Base-by-base conservation (phyloP, 2,329 filamentous ascomycete species). In the Aspergillus phoenicis region DNA sequence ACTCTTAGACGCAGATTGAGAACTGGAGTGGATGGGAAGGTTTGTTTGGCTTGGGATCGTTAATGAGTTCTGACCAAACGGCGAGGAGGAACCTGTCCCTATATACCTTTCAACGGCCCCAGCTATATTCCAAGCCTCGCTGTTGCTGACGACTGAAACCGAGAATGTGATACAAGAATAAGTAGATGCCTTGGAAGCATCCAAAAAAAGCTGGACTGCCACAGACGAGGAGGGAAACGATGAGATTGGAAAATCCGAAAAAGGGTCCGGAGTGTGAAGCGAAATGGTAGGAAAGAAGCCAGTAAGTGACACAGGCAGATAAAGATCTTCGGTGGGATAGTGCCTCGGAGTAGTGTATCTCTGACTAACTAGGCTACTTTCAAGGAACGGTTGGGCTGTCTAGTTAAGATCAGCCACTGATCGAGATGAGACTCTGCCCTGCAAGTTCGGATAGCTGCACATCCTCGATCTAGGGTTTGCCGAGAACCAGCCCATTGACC, bases 321-420 rank as follows among this genome's bases (percentile, higher is more conserved):
- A 41, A 61, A 60, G 66, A 68, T 68, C 65, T 61, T 66, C 64
- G 49, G 41, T 28, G 51, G 49, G 38, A 57, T 45, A 59, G 59
- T 47, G 51, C 54, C 60, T 62, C 52, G 47, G 45, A 62, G 53
- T 22, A 52, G 17, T 15, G 36, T 39, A 38, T 52, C 38, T 30
- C 24, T 52, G 36, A 53, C 59, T 60, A 54, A 47, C 48, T 57
- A 53, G 52, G 38, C 33, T n/a, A 45, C 30, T 59, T 48, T 17
- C 54, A 49, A 43, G 47, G 52, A 30, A 36, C 17, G 24, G 24
- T 45, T 30, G 54, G 38, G 38, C 59, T 8, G 49, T 54, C 30
- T 45, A 48, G 36, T 58, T 39, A 49, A 56, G 55, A 59, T 62
- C 62, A 61, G 59, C 62, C 54, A 57, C 47, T 43, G 45, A 54